Base-by-base conservation (phyloP, 208 protist genomes). In the Crithidia acanthocephali region DNA sequence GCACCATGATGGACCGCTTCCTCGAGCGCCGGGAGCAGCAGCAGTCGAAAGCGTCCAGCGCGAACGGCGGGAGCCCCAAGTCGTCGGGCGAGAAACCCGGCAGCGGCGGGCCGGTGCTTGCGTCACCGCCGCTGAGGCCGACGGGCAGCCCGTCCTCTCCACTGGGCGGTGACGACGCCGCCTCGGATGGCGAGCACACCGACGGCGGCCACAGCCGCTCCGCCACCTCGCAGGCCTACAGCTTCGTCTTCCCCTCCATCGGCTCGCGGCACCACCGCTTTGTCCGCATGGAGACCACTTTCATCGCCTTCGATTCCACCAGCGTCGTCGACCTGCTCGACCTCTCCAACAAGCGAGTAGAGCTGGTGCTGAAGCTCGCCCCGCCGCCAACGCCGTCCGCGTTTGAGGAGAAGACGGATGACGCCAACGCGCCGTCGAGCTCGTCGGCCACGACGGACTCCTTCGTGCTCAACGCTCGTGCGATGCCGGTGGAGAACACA, bases 261-360 rank as follows among this genome's bases (percentile, higher is more conserved):
- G 81, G 81, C 62, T 73, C 78, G 40, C 56, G 60, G 2, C 40
- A 32, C 33, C 85, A 90, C 72, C 66, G 64, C 16, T 95, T 93
- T 67, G 80, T 82, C 13, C 87, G 87, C 37, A 83, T 89, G 45
- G 90, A 95, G 76, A 78, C 83, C 0, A 85, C 84, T 42, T 95
- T 95, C 72, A 83, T 93, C 50, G 90, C 87, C 13, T 93, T 95
- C 55, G 87, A 93, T 69, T 80, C 78, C 25, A 81, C 67, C 45
- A 91, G 66, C 45, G 79, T 93, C 11, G 85, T 93, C 4, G 90
- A 95, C 53, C 79, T 95, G 28, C 72, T 95, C n/a, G 85, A 95
- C 57, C 65, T 95, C n/a, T 73, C 71, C 32, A 95, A 95, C 70
- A 69, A 79, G 42, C 64, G 81, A 32, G 88, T 92, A 42, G 86